Base-by-base conservation (phyloP, 2,329 filamentous ascomycete genomes). In the Reticulascus tulasneorum region DNA sequence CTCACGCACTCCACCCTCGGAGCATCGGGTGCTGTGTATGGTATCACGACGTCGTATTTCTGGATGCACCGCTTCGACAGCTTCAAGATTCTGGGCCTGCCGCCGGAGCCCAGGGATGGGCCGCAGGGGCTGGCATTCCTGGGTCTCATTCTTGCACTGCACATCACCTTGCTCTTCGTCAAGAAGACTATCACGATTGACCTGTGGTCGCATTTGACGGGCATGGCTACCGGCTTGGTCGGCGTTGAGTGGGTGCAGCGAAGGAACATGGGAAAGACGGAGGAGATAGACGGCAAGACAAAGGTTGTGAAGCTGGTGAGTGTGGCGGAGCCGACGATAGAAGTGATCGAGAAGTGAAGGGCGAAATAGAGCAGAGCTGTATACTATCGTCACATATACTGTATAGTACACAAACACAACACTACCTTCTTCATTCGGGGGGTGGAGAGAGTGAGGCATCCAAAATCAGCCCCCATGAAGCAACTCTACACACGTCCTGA, bases 11-110 rank as follows among this genome's bases (percentile, higher is more conserved):
- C 79, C 23, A 74, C 75, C 3, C 64, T 85, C 9, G 84, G 84
- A n/a, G 79, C 80, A 2, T 85, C 80, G 7, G 82, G 78, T 9
- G 77, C 75, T 23, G 64, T 82, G 6, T 71, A 77, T 44, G 83
- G 82, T 16, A 51, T 86, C 16, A 54, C 75, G 7, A 71, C 71
- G 2, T 78, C 79, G 2, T 84, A 77, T 56, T 76, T 82, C 48
- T 78, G 75, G 69, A 58, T 74, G 45, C 71, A 80, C 51, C 61
- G 67, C 35, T 64, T 65, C 38, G 75, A 80, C 26, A 67, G 70
- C 23, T 75, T 82, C 59, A 72, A 67, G 53, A 54, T 82, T 35
- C 59, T 81, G 19, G 75, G 71, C 8, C 62, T 78, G 42, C 77
- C 77, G 10, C 67, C 73, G n/a, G 69, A 75, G 21, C 66, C 66